Evolutionary conservation across 495 filamentous ascomycete species (phyloP), one percentile per base, ranked within the genome.

Genomic region (Aspergillus incahuasiensis): DNA sequence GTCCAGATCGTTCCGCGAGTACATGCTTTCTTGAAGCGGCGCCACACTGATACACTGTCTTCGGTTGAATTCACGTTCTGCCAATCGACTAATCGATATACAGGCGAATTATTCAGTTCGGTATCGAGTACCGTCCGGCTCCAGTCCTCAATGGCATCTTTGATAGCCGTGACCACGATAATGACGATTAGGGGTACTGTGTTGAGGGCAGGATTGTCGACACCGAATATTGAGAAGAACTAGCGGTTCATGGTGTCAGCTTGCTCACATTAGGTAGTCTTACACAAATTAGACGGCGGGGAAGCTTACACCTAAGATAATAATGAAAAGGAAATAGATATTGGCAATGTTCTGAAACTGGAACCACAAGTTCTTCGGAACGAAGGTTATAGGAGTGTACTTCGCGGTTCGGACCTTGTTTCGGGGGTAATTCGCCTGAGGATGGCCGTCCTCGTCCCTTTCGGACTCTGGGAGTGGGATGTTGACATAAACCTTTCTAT

Each of bases 281-380:
- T 15, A 25, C 5, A 8, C 7, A 54, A 38, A 32, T 28, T 13
- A 42, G 45, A 25, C 24, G 34, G 25, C 52, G 18, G 39, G 28
- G 46, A 47, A n/a, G 35, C 49, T 52, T 85, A 97, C 95, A 59
- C 85, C 82, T 53, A 99, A 83, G 67, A 99, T 92, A 68, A 96
- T 92, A 58, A 94, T 82, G 73, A 97, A 96, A 52, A 97, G 78
- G 79, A 99, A 99, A 71, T 96, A 99, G 38, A 97, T 85, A 70
- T 97, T 99, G 51, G 95, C 95, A 61, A 99, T 89, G 69, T 97
- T 97, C 73, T 97, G 92, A 68, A 99, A 97, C 70, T 99, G 95
- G 55, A 94, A 86, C 81, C 85, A 99, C 52, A 97, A 68, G 69
- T 99, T 96, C 73, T 97, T 97, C 9, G 95, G 95, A n/a, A 97